Evolutionary conservation across 139 green algal genomes (phyloP), one percentile per base, ranked within the genome.

Genomic region (Chlorella sp.): DNA sequence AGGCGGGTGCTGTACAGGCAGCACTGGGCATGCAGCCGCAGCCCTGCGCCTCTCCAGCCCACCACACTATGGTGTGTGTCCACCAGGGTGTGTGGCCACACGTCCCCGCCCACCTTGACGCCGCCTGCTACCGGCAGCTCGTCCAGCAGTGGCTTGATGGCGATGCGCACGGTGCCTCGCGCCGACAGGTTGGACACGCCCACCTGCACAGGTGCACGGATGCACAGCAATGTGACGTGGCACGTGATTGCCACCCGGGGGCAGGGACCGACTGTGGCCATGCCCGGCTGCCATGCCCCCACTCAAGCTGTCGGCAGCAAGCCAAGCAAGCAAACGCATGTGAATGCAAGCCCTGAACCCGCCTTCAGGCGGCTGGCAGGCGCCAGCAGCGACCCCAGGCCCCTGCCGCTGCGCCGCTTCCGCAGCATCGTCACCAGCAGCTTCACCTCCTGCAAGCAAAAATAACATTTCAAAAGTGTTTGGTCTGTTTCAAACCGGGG

Each of bases 61-160:
- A n/a, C n/a, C n/a, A n/a, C n/a, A n/a, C n/a, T n/a, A n/a, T n/a
- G n/a, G n/a, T n/a, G n/a, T 4, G 44, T 56, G 76, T 58, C 36
- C 38, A 68, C 30, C 28, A 72, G 26, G 48, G 24, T 82, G 76
- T n/a, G n/a, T n/a, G n/a, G n/a, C n/a, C n/a, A n/a, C n/a, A n/a
- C n/a, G n/a, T n/a, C n/a, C n/a, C n/a, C n/a, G n/a, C 48, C 70
- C 44, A 84, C 54, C 72, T 85, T 79, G 32, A 81, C 51, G 17
- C 41, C 80, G 9, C 87, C 87, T 1, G 70, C 67, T 38, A 90
- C 73, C 1, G 87, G 87, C 36, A 90, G 79, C 16, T 84, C 58
- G n/a, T 77, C 78, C n/a, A 90, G 51, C 51, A 90, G 60, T 0
- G 87, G 87, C 28, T 80, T 70, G n/a, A 85, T 26, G 5, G 60